Conservation (phyloP, 1,284 basidiomycete species). For the Fomitopsis palustris region DNA sequence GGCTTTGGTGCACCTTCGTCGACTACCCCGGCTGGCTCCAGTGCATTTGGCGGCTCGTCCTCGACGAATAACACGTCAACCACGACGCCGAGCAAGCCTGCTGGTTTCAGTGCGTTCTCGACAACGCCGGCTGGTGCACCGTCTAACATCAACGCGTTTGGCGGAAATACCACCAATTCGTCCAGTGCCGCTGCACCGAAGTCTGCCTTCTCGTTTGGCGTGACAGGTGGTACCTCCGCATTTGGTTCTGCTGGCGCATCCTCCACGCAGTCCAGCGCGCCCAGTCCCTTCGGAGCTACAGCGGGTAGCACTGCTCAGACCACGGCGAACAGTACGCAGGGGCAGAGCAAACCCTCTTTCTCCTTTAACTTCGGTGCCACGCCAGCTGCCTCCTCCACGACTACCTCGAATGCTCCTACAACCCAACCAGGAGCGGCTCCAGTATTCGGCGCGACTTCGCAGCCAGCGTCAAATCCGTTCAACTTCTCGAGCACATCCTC, state of each 20-base stretch:
- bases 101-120: conserved; percentile 1
- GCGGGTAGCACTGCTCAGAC: not conserved
- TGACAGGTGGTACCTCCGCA: conserved; percentile 12
- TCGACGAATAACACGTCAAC: not conserved
- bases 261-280: not conserved
- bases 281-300: conserved; percentile 4
- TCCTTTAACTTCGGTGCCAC: conserved; percentile 19
- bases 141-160: conserved; percentile 5
- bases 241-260: not conserved
- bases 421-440: conserved; percentile 6
- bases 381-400: conserved; percentile 10
- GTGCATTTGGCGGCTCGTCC: conserved; percentile 1
- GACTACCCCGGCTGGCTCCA: not conserved
- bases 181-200: conserved; percentile 14
- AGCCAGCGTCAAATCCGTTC: conserved; percentile 10
- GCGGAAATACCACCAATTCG: not conserved
- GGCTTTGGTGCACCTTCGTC: conserved; percentile 2
- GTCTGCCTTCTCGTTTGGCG: conserved; percentile 23
- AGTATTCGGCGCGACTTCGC: conserved; percentile 9
- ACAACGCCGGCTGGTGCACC: conserved; percentile 6
- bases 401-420: conserved; percentile 1
- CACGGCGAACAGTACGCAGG: not conserved
- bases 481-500: conserved; percentile 3
- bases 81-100: not conserved
- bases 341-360: conserved; percentile 18